Evolutionary conservation across 192 early-diverging fungal species (phyloP).

Genomic region (Coemansia sp.): DNA sequence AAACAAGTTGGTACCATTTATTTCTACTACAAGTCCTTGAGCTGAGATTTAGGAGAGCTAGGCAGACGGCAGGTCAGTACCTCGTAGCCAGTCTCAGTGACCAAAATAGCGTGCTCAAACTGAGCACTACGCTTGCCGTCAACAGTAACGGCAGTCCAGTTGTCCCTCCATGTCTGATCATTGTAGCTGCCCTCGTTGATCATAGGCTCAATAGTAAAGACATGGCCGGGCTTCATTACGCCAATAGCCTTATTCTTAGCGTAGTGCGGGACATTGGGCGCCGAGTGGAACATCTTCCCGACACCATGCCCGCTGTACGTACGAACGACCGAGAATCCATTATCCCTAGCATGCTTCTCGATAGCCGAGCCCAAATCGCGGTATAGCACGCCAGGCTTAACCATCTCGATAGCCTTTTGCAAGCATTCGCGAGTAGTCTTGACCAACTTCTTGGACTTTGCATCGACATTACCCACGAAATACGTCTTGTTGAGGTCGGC

Average conservation of each 20-base stretch:
- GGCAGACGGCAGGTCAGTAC: slow-evolving; percentile 64
- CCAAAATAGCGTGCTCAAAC: slow-evolving; percentile 95
- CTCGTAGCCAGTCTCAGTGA: slow-evolving; percentile 91
- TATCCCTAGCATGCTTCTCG: slow-evolving; percentile 78
- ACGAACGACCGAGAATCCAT: slow-evolving; percentile 90
- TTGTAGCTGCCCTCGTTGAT: slow-evolving; percentile 83
- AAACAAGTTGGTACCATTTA: background rate
- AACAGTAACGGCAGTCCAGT: slow-evolving; percentile 87
- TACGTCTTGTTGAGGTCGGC: slow-evolving; percentile 95
- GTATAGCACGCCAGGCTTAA: slow-evolving; percentile 89
- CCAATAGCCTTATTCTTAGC: slow-evolving; percentile 96
- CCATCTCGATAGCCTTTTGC: slow-evolving; percentile 88
- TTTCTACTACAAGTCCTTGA: slow-evolving; percentile 11
- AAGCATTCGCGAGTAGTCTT: slow-evolving; percentile 83
- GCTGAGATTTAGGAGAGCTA: slow-evolving; percentile 38
- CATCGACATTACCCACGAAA: slow-evolving; percentile 87
- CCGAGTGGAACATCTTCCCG: slow-evolving; percentile 80
- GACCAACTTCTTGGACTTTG: slow-evolving; percentile 70
- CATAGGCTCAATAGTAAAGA: slow-evolving; percentile 99
- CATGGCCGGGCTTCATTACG: slow-evolving; percentile 91
- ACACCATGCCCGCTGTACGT: slow-evolving; percentile 96
- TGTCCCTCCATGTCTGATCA: slow-evolving; percentile 74
- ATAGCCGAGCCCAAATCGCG: slow-evolving; percentile 92
- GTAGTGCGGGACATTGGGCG: slow-evolving; percentile 94
- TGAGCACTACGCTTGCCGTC: slow-evolving; percentile 96